Base-by-base conservation (phyloP, 306 rosid genomes). In the Leucaena leucocephala region DNA sequence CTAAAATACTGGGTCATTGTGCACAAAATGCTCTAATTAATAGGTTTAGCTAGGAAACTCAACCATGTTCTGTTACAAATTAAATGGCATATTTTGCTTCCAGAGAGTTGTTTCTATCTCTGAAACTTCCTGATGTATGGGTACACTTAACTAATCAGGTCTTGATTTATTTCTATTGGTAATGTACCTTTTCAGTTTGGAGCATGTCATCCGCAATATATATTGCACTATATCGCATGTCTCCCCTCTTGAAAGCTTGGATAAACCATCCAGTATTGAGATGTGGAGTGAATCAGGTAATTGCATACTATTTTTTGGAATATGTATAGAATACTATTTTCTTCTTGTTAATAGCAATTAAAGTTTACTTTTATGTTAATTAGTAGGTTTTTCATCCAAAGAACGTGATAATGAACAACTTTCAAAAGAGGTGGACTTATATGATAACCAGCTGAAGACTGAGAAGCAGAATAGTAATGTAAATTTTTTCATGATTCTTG, bases 221-320 rank as follows among this genome's bases (percentile, higher is more conserved):
- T 83, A 93, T 84, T 90, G 82, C 77, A 67, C 82, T 66, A 63
- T 95, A 69, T 90, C 91, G 15, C 85, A 66, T 54, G 78, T 90
- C 21, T 90, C 94, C 13, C 73, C 86, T 69, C 67, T 83, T 80
- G 91, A 86, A 84, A 82, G 80, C 79, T 84, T 83, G 3, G 89
- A 80, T 72, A 84, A 84, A 58, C 84, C 78, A 68, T 85, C 89
- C 57, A 86, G 82, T 81, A 45, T 71, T n/a, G 90, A 92, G 43
- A 86, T 90, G 92, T 95, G 98, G 98, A 81, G 85, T 79, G 80
- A 64, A 78, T 83, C 97, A 86, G 92, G 97, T 92, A 78, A 84
- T 67, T 86, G 57, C 78, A 55, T 22, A 38, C 68, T 79, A 55
- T 59, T 72, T 71, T 52, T 58, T 73, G 21, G 73, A 52, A 16